Percentiles rank a stretch among this genome's conserved stretches.
phyloP scores from a whole-genome alignment of 1,284 basidiomycete genomes.

The Moesziomyces parantarcticus region DNA sequence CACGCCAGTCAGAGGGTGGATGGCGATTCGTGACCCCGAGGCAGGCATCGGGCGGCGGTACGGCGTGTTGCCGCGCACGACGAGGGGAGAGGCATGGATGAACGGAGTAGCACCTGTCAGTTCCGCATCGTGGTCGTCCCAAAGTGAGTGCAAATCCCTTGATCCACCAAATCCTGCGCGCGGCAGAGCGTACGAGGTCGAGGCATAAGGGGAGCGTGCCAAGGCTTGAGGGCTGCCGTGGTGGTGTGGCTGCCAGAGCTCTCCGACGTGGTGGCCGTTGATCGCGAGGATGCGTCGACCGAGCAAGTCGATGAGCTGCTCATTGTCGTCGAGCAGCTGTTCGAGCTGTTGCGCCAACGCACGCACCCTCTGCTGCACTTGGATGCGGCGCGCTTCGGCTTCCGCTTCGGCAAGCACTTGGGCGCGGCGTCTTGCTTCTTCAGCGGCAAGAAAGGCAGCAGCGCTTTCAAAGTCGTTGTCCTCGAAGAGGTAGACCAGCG shows the following conservation, averaged over 20 bases:
- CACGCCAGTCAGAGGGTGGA: conserved; percentile 34
- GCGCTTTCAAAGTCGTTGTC: conserved; percentile 41
- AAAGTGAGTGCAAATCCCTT: conserved; percentile 10
- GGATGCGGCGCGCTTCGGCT: conserved; percentile 12
- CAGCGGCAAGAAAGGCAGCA: conserved; percentile 22
- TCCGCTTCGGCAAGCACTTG: conserved; percentile 4
- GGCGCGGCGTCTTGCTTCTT: conserved; percentile 22
- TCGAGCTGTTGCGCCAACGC: conserved; percentile 17
- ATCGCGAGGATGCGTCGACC: conserved; percentile 49
- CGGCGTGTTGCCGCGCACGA: conserved; percentile 9
- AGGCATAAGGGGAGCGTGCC: not conserved
- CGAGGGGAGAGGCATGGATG: conserved; percentile 32
- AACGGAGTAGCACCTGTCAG: conserved; percentile 10
- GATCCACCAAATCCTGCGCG: not conserved
- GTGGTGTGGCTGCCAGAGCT: conserved; percentile 24
- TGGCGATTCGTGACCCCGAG: conserved; percentile 12
- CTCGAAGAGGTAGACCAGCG: conserved; percentile 50
- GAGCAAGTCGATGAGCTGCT: conserved; percentile 47
- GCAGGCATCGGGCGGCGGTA: not conserved
- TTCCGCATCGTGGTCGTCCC: conserved; percentile 5
- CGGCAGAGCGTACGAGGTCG: not conserved
- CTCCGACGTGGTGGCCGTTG: conserved; percentile 39
- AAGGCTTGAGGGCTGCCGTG: conserved; percentile 1
- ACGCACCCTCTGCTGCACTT: conserved; percentile 14
- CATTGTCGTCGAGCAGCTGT: conserved; percentile 46